Evolutionary conservation across 768 basidiomycete genomes (phyloP), one percentile per base, ranked within the genome.

Genomic region (Amanita muscaria): DNA sequence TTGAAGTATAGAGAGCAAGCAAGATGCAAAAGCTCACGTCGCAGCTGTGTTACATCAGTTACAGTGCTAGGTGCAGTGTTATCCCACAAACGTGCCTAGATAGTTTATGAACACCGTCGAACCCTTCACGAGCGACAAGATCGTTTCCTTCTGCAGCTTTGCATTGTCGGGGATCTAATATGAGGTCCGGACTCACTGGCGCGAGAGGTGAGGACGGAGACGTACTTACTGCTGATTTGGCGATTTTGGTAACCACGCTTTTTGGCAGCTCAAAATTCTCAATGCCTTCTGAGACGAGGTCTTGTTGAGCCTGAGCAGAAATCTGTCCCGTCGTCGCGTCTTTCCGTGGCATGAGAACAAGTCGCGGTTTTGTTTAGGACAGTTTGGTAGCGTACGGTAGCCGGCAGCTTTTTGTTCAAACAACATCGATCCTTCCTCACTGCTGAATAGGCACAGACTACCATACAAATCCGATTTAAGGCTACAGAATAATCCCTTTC

Each of bases 81-180:
- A 18, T 12, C 31, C 6, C 23, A 31, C 32, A 44, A 31, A n/a
- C 81, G 53, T 59, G 85, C 93, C 83, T 6, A 98, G 69, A 54
- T 92, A 94, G 60, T 87, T 93, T 53, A 99, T 92, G 61, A 97
- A 98, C 41, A 97, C 85, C 0, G 93, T 93, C 3, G 92, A 89
- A 23, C 84, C 83, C 58, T 92, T 92, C 11, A 86, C 72, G 8
- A 96, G 70, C 10, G 90, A 88, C 1, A 86, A 60, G 0, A 92
- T 79, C 0, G 88, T 86, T 47, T 97, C 94, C 50, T 92, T 94
- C 54, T 91, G 87, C 45, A 96, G 62, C 57, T 94, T 94, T 10
- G 82, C 75, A 52, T 79, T 83, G 0, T 89, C 83, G 5, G 90
- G 88, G 3, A 94, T 65, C 92, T 93, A 38, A 22, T 30, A 36